Base-by-base conservation (phyloP, 768 basidiomycete genomes). In the Suillus plorans region DNA sequence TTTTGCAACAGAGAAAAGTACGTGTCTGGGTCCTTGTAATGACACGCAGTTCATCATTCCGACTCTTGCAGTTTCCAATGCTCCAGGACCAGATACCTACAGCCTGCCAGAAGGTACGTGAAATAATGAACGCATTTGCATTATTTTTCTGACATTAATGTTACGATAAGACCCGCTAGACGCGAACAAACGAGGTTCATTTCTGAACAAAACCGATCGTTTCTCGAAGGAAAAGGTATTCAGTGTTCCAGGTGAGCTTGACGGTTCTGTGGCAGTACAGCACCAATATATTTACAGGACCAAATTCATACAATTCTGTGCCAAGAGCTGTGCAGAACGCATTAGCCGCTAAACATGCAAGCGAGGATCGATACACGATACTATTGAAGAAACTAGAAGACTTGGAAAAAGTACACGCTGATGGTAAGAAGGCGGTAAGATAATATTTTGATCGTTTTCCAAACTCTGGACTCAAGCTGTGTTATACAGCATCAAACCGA, bases 311-410 rank as follows among this genome's bases (percentile, higher is more conserved):
- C 65, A 70, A 69, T 34, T 63, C 70, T 25, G 73, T 73, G 6
- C 25, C 62, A 1, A 72, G 70, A 52, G 69, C 66, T 34, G 72
- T 65, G 56, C 67, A 71, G 44, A 70, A 74, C 55, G 77, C 76
- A 59, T 52, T 77, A 1, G 52, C 70, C 14, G 68, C 68, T 34
- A 74, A 73, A 14, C 66, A 69, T 2, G 1, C 66, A 42, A 47
- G 53, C 3, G 73, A 71, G 8, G 87, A 90, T 63, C 80, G 84
- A 22, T 87, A 87, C 68, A 80, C 82, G 8, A 64, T 74, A 18
- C 81, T 91, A 25, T 84, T 89, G 71, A 81, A 80, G 66, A 88
- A 88, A 68, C 81, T 92, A 0, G 86, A 89, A 41, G 85, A 89
- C 18, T 72, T 90, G 7, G 87, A 91, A 75, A 77, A 74, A 62